Base-by-base conservation (phyloP, 2,329 filamentous ascomycete species). In the Exophiala sideris region DNA sequence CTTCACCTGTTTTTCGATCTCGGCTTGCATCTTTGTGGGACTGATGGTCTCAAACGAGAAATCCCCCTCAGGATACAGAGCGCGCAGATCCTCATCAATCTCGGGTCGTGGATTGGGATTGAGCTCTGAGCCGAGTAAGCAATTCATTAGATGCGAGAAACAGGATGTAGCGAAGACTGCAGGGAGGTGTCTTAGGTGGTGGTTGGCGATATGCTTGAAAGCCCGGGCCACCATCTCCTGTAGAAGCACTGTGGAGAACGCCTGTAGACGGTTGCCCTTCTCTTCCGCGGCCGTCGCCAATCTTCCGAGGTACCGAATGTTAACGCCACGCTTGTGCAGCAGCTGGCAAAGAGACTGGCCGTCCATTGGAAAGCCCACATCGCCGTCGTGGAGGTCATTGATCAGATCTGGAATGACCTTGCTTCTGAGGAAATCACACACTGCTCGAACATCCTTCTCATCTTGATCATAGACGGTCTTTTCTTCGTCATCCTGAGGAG, bases 281-380 rank as follows among this genome's bases (percentile, higher is more conserved):
- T 80, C 75, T 61, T 82, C 81, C 63, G 87, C 84, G 48, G 88
- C 79, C 54, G 82, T 77, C 10, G 89, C 87, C 58, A 99, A 74
- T 71, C 85, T 87, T 62, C 94, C 94, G n/a, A 97, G 80, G 71
- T 99, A 99, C 66, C 95, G 84, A 59, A 97, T 82, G 75, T 99
- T 99, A 76, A 99, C 91, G 73, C 94, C 94, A 39, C 92, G 89
- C 79, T 96, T 96, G 78, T 99, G 94, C 67, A 99, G 79, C 48
- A 96, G 82, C 61, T 86, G 85, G 65, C 87, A 89, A 54, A 99
- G 79, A 16, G 92, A 96, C 66, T 88, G 83, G n/a, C 94, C 94
- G 65, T 99, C 95, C 90, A 97, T 96, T 10, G 94, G 94, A 77
- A 97, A 97, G 65, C 92, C 94, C 62, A 96, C 87, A 63, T 99